Conservation (phyloP, 1,284 basidiomycete genomes). For the Cutaneotrichosporon spelunceum region DNA sequence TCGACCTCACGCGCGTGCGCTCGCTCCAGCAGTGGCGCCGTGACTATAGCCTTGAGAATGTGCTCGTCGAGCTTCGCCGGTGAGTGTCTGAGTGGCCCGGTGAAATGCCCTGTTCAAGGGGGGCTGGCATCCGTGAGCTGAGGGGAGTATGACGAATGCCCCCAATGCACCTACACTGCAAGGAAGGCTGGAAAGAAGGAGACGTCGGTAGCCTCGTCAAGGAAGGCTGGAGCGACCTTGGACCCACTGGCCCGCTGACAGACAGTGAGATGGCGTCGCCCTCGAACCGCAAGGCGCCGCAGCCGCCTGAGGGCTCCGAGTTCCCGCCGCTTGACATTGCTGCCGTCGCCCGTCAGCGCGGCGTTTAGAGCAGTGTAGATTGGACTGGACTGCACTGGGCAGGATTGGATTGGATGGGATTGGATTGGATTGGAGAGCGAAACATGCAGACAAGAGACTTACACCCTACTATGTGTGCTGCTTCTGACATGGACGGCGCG, state of each 20-base stretch:
- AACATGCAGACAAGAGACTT: constrained; percentile 1
- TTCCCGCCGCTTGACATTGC: constrained; percentile 48
- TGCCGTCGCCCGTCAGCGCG: constrained; percentile 42
- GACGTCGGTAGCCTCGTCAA: not conserved
- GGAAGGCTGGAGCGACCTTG: not conserved
- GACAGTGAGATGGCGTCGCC: constrained; percentile 88
- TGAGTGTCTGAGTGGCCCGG: constrained; percentile 51
- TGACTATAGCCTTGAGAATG: constrained; percentile 73
- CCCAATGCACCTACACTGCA: not conserved
- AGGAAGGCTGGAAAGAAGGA: not conserved
- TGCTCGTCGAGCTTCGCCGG: constrained; percentile 88
- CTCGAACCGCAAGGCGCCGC: constrained; percentile 87
- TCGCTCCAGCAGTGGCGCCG: constrained; percentile 72
- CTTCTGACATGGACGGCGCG: not conserved
- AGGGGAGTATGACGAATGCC: not conserved
- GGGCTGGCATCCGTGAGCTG: not conserved
- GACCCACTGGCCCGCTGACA: not conserved
- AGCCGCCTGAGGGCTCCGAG: constrained; percentile 80
- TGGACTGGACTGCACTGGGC: not conserved
- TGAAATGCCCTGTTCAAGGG: not conserved
- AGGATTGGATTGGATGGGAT: not conserved
- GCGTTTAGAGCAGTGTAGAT: constrained; percentile 13
- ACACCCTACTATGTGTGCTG: not conserved
- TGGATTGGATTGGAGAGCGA: not conserved
- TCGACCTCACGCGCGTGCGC: constrained; percentile 67